Evolutionary conservation across 208 protist species (phyloP).

Genomic region (Leishmania amazonensis): DNA sequence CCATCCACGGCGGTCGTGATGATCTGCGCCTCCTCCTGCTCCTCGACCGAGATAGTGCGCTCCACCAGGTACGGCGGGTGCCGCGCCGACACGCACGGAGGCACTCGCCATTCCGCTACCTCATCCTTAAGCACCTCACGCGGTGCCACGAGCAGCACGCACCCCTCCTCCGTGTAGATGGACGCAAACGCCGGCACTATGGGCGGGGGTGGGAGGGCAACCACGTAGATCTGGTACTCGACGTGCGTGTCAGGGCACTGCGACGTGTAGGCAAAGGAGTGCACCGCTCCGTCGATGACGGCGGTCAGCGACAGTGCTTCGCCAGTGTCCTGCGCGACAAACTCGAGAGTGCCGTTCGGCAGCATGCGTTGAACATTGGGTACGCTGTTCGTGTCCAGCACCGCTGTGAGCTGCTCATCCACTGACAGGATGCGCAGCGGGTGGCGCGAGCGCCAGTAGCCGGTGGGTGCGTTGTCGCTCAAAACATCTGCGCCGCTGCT

Average conservation of each 20-base stretch:
- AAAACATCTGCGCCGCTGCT: conserved; percentile 1
- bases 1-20: conserved; percentile 23
- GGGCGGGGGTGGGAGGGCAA: conserved; percentile 52
- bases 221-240: conserved; percentile 56
- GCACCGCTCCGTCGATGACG: background rate
- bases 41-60: conserved; percentile 21
- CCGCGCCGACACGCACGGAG: conserved; percentile 39
- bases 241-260: conserved; percentile 67
- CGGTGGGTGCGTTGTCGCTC: conserved; percentile 22
- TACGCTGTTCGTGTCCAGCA: conserved; percentile 66
- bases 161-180: conserved; percentile 82
- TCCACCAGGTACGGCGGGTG: conserved; percentile 45
- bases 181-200: conserved; percentile 53
- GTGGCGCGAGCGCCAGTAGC: conserved; percentile 47
- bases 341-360: conserved; percentile 66
- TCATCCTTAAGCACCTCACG: conserved; percentile 76
- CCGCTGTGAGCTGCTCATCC: conserved; percentile 44
- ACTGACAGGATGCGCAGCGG: conserved; percentile 61
- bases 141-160: conserved; percentile 61
- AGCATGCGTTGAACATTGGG: conserved; percentile 67
- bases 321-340: conserved; percentile 70
- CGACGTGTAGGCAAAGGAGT: conserved; percentile 44
- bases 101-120: conserved; percentile 53
- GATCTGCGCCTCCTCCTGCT: conserved; percentile 20
- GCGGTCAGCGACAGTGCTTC: conserved; percentile 36